phyloP scores from a whole-genome alignment of 108 stramenopile genomes.

The Cyclotella atomus region DNA sequence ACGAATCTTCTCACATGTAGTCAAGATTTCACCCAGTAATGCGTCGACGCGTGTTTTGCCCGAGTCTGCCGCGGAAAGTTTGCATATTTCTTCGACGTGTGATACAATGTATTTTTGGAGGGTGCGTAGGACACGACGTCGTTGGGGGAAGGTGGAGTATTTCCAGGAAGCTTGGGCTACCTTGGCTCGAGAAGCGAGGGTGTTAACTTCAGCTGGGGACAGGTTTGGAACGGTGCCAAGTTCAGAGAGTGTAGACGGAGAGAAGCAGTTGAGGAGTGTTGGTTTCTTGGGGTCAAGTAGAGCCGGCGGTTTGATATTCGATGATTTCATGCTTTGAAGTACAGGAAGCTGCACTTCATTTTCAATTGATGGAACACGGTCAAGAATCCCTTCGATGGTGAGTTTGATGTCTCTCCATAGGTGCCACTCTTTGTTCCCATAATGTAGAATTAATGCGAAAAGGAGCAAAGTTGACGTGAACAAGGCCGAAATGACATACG shows the following conservation, averaged over 20 bases:
- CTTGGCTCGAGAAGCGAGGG: slow-evolving; percentile 73
- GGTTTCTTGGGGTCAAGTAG: slow-evolving; percentile 61
- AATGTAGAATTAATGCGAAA: slow-evolving; percentile 21
- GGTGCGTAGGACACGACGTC: slow-evolving; percentile 90
- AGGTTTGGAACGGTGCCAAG: slow-evolving; percentile 89
- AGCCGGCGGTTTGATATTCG: not conserved
- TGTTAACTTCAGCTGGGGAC: slow-evolving; percentile 75
- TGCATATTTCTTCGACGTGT: slow-evolving; percentile 90
- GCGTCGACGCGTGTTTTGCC: slow-evolving; percentile 93
- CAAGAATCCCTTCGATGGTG: slow-evolving; percentile 35
- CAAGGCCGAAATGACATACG: slow-evolving; percentile 33
- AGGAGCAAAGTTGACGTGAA: slow-evolving; percentile 9
- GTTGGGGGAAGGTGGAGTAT: slow-evolving; percentile 86
- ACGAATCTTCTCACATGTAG: slow-evolving; percentile 96
- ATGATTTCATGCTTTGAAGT: slow-evolving; percentile 1
- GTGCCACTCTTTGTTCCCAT: slow-evolving; percentile 41
- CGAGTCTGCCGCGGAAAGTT: slow-evolving; percentile 86
- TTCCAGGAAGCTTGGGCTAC: slow-evolving; percentile 91
- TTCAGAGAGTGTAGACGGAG: slow-evolving; percentile 85
- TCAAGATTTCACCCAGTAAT: slow-evolving; percentile 95
- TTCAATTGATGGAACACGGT: slow-evolving; percentile 36
- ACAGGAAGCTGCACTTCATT: slow-evolving; percentile 13
- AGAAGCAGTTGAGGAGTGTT: slow-evolving; percentile 85
- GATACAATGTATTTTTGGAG: slow-evolving; percentile 91
- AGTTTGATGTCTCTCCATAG: slow-evolving; percentile 44